Base-by-base conservation (phyloP, 164 flowering plant species). In the Stephania japonica region DNA sequence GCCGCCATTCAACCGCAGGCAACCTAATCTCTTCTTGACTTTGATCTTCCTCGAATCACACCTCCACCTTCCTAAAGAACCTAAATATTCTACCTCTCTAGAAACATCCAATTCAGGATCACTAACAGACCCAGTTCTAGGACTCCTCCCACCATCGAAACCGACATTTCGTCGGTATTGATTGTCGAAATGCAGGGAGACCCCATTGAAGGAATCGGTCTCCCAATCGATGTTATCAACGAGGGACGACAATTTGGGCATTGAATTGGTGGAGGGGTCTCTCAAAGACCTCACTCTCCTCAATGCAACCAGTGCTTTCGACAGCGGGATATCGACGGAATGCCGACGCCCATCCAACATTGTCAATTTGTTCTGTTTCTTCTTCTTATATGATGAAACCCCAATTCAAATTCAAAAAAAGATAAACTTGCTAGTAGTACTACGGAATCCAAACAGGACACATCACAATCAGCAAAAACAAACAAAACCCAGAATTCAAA, bases 261-360 rank as follows among this genome's bases (percentile, higher is more conserved):
- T 81, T 32, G 94, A 90, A 76, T 86, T 88, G 0, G 98, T 95
- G 0, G 91, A 84, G 38, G 99, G 99, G 75, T 95, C 99, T 78
- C 97, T 87, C 74, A 95, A 75, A 1, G 99, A 95, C 84, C 89
- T 84, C 75, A 92, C 98, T 75, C 97, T 88, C 78, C 94, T 82
- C 19, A 95, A 86, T 1, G 98, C 98, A 27, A 90, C 85, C 24
- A 95, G 81, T 53, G 98, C 78, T 80, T 82, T 91, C 0, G 99
- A 85, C 42, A 95, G 85, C 24, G 99, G 99, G 56, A 91, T 72
- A 80, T 92, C 99, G 18, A 89, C 90, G 0, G 98, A 95, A 77
- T 89, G 98, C 41, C 98, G 79, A 69, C 94, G 69, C 65, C 87
- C 93, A 69, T 95, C 99, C 81, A 77, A 81, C 86, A 81, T 82